phyloP scores from a whole-genome alignment of 2,329 filamentous ascomycete species.

The Emergomyces pasteurianus region DNA sequence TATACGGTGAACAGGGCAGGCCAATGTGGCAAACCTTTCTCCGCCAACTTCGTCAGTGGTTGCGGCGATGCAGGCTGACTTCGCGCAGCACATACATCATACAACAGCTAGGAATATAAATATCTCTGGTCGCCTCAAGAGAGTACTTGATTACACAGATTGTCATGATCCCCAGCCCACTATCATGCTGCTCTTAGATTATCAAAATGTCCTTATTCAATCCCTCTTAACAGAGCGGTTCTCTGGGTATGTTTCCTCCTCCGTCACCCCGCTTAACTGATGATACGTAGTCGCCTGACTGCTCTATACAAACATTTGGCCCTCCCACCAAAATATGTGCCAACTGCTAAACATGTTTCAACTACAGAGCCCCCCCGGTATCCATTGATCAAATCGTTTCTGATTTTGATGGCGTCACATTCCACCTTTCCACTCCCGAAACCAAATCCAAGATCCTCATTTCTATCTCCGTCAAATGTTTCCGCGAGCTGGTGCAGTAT shows the following conservation, averaged over 20 bases:
- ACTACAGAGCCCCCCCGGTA: slow-evolving; percentile 60
- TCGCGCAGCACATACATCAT: background rate
- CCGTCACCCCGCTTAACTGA: slow-evolving; percentile 13
- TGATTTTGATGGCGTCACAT: slow-evolving; percentile 97
- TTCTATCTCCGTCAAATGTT: slow-evolving; percentile 92
- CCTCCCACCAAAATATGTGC: slow-evolving; percentile 17
- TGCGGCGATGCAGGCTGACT: slow-evolving; percentile 2
- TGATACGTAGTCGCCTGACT: slow-evolving; percentile 15
- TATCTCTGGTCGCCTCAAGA: background rate
- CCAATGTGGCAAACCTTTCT: slow-evolving; percentile 1
- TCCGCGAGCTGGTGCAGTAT: slow-evolving; percentile 79
- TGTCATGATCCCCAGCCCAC: slow-evolving; percentile 9
- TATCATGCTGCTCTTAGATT: slow-evolving; percentile 85
- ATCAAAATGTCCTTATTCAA: slow-evolving; percentile 97
- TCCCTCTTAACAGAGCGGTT: slow-evolving; percentile 92
- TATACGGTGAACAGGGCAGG: background rate
- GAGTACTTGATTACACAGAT: background rate
- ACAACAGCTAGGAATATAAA: background rate
- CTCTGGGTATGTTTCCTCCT: slow-evolving; percentile 51
- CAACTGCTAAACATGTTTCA: slow-evolving; percentile 26
- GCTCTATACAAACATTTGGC: background rate
- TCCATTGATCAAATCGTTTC: slow-evolving; percentile 97
- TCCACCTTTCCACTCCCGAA: slow-evolving; percentile 95
- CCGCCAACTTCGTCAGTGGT: background rate
- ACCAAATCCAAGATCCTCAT: slow-evolving; percentile 87